Base-by-base conservation (phyloP, 202 grass and related monocot genomes). In the Cymbopogon flexuosus region DNA sequence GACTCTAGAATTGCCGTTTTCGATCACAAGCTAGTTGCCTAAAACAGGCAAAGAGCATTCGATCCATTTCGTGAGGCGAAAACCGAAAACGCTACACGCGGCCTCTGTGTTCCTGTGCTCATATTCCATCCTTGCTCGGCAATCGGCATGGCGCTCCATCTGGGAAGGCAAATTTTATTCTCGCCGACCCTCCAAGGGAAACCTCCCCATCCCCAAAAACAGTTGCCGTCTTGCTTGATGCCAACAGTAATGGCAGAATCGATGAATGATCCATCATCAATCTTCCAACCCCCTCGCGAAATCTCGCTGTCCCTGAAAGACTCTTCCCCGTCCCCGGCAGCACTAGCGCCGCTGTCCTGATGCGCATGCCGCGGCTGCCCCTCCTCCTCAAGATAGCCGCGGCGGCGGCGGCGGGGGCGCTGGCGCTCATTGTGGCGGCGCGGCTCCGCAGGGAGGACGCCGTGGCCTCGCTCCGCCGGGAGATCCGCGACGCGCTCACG, bases 301-400 rank as follows among this genome's bases (percentile, higher is more conserved):
- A 81, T 78, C 2, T 10, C 33, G 54, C 8, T 64, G 41, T 73
- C 60, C 47, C 65, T 10, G 70, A 59, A 65, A 10, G 27, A 59
- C 4, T 37, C 52, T 19, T 19, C 51, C 6, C 56, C 61, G 9
- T 62, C 69, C 58, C 22, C 40, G 4, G 39, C 23, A 77, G 5
- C 79, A 1, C 39, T 0, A 64, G 40, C 79, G 5, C n/a, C n/a
- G n/a, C 2, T 52, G 10, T 2, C 54, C 5, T 52, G 10, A 91
- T 91, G 90, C 77, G 19, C 73, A 33, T 63, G 18, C 75, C 84
- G 30, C 80, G 87, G 42, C 59, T 87, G 18, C 79, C 89, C 41
- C 86, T 98, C 58, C 82, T 95, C 70, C 71, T 93, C 49, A 93
- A 93, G 85, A 36, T 93, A 62, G 83, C 87, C 24, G 87, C 87